These are phyloP conservation scores for Fomitopsis palustris DNA, from an alignment of 1,284 basidiomycete genomes.

Conservation along the genomic window DNA sequence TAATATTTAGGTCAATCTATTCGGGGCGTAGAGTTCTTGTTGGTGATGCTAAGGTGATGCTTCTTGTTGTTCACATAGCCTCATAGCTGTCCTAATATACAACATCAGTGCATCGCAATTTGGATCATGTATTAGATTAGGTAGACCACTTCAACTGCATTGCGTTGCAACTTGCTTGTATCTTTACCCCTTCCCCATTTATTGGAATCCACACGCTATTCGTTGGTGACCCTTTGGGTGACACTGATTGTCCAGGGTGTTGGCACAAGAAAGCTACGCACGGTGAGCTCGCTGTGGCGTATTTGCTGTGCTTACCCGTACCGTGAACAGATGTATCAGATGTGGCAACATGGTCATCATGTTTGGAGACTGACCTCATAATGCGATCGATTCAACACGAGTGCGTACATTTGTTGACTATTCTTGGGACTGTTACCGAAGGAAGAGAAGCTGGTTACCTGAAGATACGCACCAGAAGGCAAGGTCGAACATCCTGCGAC, in stretches of 20 bases:
- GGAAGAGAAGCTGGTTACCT: too few relatives aligned
- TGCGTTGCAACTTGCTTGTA: neutral
- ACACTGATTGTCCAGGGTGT: neutral
- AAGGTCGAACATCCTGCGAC: too few relatives aligned
- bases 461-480: too few relatives aligned
- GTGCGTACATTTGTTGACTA: too few relatives aligned
- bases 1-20: neutral
- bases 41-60: neutral
- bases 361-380: too few relatives aligned
- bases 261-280: neutral
- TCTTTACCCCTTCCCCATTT: neutral
- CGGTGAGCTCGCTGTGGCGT: neutral
- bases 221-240: neutral
- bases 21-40: neutral
- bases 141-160: neutral
- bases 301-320: too few relatives aligned
- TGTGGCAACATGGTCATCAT: too few relatives aligned
- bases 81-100: neutral
- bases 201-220: neutral
- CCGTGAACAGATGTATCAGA: too few relatives aligned
- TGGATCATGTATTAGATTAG: neutral
- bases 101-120: neutral
- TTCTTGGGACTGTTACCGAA: too few relatives aligned
- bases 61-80: neutral
- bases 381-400: too few relatives aligned